These are phyloP conservation scores for Penicillium sp. DNA, from an alignment of 2,329 filamentous ascomycete genomes.

Conservation along the genomic window DNA sequence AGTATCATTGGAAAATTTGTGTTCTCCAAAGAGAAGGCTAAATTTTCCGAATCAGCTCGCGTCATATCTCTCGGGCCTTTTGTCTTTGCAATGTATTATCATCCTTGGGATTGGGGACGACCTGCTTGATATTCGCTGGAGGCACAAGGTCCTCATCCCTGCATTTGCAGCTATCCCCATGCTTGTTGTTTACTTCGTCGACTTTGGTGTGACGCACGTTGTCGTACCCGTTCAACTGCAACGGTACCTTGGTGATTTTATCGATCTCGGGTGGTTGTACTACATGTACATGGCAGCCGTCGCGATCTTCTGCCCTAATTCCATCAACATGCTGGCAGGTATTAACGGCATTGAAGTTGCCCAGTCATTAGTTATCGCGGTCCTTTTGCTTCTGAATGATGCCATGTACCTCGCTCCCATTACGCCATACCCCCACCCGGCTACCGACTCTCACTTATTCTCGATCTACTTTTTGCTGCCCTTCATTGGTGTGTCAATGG, in stretches of 20 bases:
- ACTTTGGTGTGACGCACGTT: conserved; percentile 95
- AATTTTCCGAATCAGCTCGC: conserved; percentile 66
- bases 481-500: conserved; percentile 88
- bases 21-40: not conserved
- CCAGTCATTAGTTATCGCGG: conserved; percentile 88
- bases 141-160: conserved; percentile 97
- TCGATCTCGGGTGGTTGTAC: conserved; percentile 82
- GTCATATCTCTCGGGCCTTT: conserved; percentile 90
- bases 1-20: not conserved
- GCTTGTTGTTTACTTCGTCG: conserved; percentile 95
- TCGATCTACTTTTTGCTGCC: conserved; percentile 92
- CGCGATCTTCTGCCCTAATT: conserved; percentile 97
- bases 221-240: conserved; percentile 86
- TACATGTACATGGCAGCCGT: conserved; percentile 96
- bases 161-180: conserved; percentile 91
- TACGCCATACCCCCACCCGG: conserved; percentile 83
- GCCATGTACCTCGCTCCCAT: conserved; percentile 76
- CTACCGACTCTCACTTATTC: conserved; percentile 93
- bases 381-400: conserved; percentile 84
- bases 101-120: conserved; percentile 94
- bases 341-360: conserved; percentile 97
- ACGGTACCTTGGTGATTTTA: conserved; percentile 78
- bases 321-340: conserved; percentile 99
- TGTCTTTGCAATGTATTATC: conserved; percentile 87
- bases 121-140: conserved; percentile 96